Conservation (phyloP, 2,329 filamentous ascomycete genomes). For the Epichloe sylvatica region DNA sequence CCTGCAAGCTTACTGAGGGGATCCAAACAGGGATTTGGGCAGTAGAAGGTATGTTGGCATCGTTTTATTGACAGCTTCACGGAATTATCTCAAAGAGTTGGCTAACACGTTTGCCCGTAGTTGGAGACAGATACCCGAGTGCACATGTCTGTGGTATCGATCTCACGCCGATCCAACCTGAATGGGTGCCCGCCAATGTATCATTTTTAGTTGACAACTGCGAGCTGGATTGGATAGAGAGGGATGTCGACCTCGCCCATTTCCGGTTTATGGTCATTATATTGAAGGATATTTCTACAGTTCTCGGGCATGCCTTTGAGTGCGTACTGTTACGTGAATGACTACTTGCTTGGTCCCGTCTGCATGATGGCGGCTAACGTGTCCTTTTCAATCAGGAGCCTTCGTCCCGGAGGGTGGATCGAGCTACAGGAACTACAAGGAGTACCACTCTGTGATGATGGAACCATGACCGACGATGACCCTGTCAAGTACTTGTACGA, state of each 20-base stretch:
- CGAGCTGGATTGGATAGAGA: constrained; percentile 18
- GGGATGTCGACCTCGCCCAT: constrained; percentile 18
- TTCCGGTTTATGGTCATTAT: constrained; percentile 13
- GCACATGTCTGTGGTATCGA: constrained; percentile 25
- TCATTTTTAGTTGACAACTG: constrained; percentile 24
- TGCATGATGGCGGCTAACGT: neutral
- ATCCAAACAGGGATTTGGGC: constrained; percentile 7
- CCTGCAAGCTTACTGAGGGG: neutral
- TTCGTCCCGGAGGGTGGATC: constrained; percentile 30
- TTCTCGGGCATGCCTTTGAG: constrained; percentile 9
- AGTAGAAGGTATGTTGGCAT: constrained; percentile 2
- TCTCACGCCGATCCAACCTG: constrained; percentile 26
- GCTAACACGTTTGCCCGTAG: neutral
- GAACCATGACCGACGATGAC: constrained; percentile 12
- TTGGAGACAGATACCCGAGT: constrained; percentile 18
- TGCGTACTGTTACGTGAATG: constrained; percentile 6
- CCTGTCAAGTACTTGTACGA: constrained; percentile 6
- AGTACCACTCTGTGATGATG: constrained; percentile 22
- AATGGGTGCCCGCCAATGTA: constrained; percentile 27
- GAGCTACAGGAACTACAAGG: constrained; percentile 27
- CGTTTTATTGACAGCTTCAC: neutral
- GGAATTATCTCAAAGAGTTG: neutral
- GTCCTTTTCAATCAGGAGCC: constrained; percentile 3
- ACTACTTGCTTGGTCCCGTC: neutral
- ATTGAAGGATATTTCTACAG: constrained; percentile 8